A percentile compares a stretch with the other conserved stretches of the same genome.
phyloP scores from a whole-genome alignment of 345 rosid species.

The Arabidopsis suecica region DNA sequence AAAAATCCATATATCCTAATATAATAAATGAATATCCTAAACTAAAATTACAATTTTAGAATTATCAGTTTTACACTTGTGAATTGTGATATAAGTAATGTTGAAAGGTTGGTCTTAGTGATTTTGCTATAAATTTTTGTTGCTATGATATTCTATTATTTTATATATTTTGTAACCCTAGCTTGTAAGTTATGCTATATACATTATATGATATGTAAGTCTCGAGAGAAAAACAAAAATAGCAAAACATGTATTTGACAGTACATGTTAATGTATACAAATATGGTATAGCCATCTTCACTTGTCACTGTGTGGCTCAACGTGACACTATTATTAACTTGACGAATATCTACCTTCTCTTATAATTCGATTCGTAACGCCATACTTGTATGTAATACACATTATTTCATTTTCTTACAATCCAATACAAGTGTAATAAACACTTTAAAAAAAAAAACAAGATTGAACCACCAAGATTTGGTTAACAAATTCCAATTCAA shows the following conservation, averaged over 20 bases:
- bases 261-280: constrained; percentile 22
- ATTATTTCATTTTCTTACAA: background rate
- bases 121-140: background rate
- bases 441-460: background rate
- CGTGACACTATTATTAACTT: constrained; percentile 34
- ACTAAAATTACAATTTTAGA: background rate
- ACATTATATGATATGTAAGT: background rate
- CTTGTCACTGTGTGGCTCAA: constrained; percentile 32
- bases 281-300: constrained; percentile 25
- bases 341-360: background rate
- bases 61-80: background rate
- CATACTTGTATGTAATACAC: background rate
- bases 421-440: no score
- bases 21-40: background rate
- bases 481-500: constrained; percentile 16
- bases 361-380: no score
- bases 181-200: background rate
- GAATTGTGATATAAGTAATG: background rate
- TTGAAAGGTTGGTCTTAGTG: constrained; percentile 2
- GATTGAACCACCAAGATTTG: background rate
- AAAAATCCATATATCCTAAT: background rate
- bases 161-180: background rate
- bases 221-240: constrained; percentile 22
- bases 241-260: constrained; percentile 43
- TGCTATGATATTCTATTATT: background rate